Evolutionary conservation across 257 asterid species (phyloP), one percentile per base, ranked within the genome.

Genomic region (Primulina tabacum): DNA sequence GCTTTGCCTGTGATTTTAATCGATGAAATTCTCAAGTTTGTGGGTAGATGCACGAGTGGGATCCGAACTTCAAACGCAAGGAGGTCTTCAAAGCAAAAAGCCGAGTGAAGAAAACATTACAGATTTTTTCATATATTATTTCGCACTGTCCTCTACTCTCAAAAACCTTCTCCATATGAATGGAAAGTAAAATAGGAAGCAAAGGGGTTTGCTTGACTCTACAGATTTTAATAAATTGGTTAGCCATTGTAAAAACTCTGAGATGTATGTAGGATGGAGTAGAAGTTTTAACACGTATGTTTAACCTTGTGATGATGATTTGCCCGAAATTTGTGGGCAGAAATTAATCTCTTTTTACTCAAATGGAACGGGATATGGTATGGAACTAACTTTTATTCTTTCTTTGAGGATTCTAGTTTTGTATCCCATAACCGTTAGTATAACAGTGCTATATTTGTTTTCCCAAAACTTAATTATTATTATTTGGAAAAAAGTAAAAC

Each of bases 1-100:
- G 81, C 98, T 28, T 61, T 91, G 4, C 99, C 99, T 0, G 99
- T 94, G 70, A 89, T 91, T 20, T 60, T 94, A 47, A 89, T 91
- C 0, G 99, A 94, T 16, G 97, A 94, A 79, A 81, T 94, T 70
- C 92, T 94, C 35, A 94, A 94, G 86, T 82, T 86, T 38, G 79
- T 91, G 61, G 99, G 99, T 20, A 87, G 97, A 76, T 77, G 90
- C 77, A 89, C 86, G 0, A 89, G 86, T 38, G 87, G 86, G n/a
- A 2, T 67, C 10, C 24, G 84, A 53, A 60, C 77, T 32, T 70
- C 82, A 50, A 64, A 67, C 68, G 70, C 70, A 28, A 84, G 85
- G 75, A 76, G 76, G 65, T 60, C 68, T 63, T 62, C 83, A 2
- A 92, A 92, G 89, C 76, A 37, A 55, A 92, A 92, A 82, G 75